These are phyloP conservation scores for Ziziphus jujuba DNA, from an alignment of 306 rosid species.

Conservation along the genomic window DNA sequence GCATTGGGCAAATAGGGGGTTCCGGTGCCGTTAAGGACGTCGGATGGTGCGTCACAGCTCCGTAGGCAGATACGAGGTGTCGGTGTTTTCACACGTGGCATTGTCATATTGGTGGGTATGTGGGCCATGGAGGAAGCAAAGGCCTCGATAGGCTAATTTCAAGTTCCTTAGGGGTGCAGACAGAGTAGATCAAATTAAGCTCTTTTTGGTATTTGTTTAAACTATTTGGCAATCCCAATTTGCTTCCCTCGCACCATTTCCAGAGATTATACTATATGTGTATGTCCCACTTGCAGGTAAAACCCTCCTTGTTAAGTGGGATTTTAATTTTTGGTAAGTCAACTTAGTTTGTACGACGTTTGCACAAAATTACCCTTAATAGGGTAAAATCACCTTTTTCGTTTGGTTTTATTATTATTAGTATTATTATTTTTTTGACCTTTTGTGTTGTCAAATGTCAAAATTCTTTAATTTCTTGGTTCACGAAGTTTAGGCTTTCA, in stretches of 20 bases:
- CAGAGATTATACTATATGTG: not conserved
- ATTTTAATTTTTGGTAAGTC: not conserved
- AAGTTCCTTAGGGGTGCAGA: conserved; percentile 55
- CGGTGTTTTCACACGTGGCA: conserved; percentile 63
- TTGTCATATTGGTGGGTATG: conserved; percentile 40
- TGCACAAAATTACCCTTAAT: too few species aligned
- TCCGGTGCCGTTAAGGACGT: conserved; percentile 20
- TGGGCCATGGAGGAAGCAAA: conserved; percentile 62
- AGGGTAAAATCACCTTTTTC: too few species aligned
- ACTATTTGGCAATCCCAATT: conserved; percentile 8
- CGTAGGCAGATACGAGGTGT: conserved; percentile 55
- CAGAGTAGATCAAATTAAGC: conserved; percentile 18
- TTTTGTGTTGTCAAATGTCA: too few species aligned
- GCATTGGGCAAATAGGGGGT: conserved; percentile 23
- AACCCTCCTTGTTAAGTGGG: conserved; percentile 11
- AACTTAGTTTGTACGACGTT: not conserved
- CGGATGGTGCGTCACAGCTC: conserved; percentile 29
- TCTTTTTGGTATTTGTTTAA: conserved; percentile 18
- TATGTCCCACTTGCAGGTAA: conserved; percentile 22
- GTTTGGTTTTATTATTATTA: too few species aligned
- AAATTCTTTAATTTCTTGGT: too few species aligned
- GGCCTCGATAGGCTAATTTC: conserved; percentile 48
- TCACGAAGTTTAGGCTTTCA: too few species aligned
- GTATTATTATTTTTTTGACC: too few species aligned
- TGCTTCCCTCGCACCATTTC: conserved; percentile 6